Evolutionary conservation across 371 early-diverging fungal genomes (phyloP).

Genomic region (Gilbertella persicaria): DNA sequence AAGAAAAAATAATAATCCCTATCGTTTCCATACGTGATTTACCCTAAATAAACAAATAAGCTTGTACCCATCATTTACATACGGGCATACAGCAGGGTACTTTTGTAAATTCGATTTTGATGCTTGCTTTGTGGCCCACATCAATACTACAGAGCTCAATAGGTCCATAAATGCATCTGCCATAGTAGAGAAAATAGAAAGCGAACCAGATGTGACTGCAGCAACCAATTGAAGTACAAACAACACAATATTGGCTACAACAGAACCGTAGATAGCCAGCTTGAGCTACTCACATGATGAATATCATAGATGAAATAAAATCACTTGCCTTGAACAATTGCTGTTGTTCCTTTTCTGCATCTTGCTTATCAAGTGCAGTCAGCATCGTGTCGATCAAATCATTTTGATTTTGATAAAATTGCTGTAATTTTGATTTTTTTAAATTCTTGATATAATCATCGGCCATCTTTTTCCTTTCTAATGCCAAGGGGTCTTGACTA

Average conservation of each 20-base stretch:
- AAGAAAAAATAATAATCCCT: slow-evolving; percentile 92
- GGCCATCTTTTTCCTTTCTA: slow-evolving; percentile 21
- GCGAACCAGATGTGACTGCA: slow-evolving; percentile 81
- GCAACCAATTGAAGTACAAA: slow-evolving; percentile 83
- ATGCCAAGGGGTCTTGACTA: slow-evolving; percentile 30
- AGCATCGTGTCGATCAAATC: slow-evolving; percentile 77
- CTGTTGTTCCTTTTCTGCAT: slow-evolving; percentile 42
- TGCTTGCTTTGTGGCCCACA: slow-evolving; percentile 67
- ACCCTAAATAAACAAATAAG: slow-evolving; percentile 57
- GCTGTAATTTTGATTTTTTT: slow-evolving; percentile 35
- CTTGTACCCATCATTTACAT: too few relatives aligned
- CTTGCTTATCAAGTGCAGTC: slow-evolving; percentile 47
- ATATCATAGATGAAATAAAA: too few relatives aligned
- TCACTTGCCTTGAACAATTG: slow-evolving; percentile 53
- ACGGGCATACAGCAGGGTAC: slow-evolving; percentile 76
- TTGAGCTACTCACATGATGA: slow-evolving; percentile 71
- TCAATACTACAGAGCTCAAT: slow-evolving; percentile 68
- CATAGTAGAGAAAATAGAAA: slow-evolving; percentile 91
- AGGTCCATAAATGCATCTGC: slow-evolving; percentile 94
- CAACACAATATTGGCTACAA: slow-evolving; percentile 77
- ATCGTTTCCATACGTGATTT: slow-evolving; percentile 89
- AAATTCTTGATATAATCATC: slow-evolving; percentile 24
- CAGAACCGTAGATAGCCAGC: slow-evolving; percentile 86
- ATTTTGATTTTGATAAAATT: slow-evolving; percentile 84
- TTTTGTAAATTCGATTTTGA: slow-evolving; percentile 62